phyloP scores from a whole-genome alignment of 2,329 filamentous ascomycete genomes.

The Westerdykella sp. region DNA sequence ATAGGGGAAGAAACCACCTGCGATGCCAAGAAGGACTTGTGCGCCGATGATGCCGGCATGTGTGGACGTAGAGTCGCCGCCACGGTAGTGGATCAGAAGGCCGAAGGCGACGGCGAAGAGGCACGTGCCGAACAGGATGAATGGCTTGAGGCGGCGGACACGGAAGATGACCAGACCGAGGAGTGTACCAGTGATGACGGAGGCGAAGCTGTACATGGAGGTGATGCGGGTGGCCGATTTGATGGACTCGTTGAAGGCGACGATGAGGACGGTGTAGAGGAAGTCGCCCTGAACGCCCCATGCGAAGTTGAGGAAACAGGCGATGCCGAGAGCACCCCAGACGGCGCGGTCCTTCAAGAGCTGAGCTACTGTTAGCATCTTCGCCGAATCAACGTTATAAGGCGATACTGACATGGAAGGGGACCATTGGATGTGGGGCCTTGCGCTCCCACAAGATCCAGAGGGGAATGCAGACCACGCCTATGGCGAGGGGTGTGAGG shows the following conservation, averaged over 20 bases:
- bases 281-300: slow-evolving; percentile 61
- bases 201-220: slow-evolving; percentile 53
- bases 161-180: slow-evolving; percentile 53
- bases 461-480: slow-evolving; percentile 44
- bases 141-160: slow-evolving; percentile 56
- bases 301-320: slow-evolving; percentile 21
- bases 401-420: slow-evolving; percentile 44
- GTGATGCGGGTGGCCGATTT: slow-evolving; percentile 53
- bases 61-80: slow-evolving; percentile 39
- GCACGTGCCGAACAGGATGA: slow-evolving; percentile 55
- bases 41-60: slow-evolving; percentile 56
- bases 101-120: slow-evolving; percentile 62
- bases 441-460: slow-evolving; percentile 52
- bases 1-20: slow-evolving; percentile 57
- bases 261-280: slow-evolving; percentile 56
- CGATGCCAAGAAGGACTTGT: slow-evolving; percentile 57
- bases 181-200: slow-evolving; percentile 53
- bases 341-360: slow-evolving; percentile 59
- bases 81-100: slow-evolving; percentile 58
- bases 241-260: slow-evolving; percentile 56
- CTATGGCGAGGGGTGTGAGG: slow-evolving; percentile 48
- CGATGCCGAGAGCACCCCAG: slow-evolving; percentile 58
- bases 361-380: slow-evolving; percentile 4
- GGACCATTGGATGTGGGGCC: slow-evolving; percentile 50
- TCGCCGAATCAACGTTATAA: not conserved